These are phyloP conservation scores for Diaporthe sp. DNA, from an alignment of 2,329 filamentous ascomycete genomes.

Conservation along the genomic window DNA sequence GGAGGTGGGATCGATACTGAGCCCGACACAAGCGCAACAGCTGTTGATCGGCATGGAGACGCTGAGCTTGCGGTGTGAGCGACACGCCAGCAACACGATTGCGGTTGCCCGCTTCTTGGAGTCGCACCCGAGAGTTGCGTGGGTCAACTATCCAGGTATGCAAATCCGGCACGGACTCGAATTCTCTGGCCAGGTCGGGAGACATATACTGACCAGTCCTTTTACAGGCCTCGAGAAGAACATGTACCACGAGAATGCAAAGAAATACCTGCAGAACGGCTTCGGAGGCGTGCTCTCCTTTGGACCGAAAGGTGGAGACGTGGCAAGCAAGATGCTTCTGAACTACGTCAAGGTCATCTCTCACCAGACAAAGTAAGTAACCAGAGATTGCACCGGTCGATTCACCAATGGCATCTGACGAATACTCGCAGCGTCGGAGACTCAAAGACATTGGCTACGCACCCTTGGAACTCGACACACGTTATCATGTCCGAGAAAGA, in stretches of 20 bases:
- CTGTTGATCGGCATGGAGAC: slow-evolving; percentile 91
- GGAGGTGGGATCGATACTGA: slow-evolving; percentile 84
- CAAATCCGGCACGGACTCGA: neutral
- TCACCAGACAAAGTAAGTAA: slow-evolving; percentile 80
- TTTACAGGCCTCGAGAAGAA: slow-evolving; percentile 77
- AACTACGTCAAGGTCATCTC: slow-evolving; percentile 96
- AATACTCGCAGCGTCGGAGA: slow-evolving; percentile 74
- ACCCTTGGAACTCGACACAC: slow-evolving; percentile 95
- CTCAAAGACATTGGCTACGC: slow-evolving; percentile 93
- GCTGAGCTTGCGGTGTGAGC: slow-evolving; percentile 84
- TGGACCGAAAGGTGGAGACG: slow-evolving; percentile 88
- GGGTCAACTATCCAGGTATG: slow-evolving; percentile 87
- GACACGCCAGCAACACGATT: slow-evolving; percentile 86
- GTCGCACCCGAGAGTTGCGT: slow-evolving; percentile 83
- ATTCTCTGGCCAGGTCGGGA: fast-evolving
- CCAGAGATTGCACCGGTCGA: fast-evolving
- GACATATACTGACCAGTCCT: neutral
- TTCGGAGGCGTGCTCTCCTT: slow-evolving; percentile 96
- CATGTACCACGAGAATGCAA: slow-evolving; percentile 80
- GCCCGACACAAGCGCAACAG: slow-evolving; percentile 93
- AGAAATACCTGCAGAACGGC: slow-evolving; percentile 86
- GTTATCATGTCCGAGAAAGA: slow-evolving; percentile 90
- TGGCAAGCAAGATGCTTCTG: slow-evolving; percentile 85
- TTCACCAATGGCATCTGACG: neutral
- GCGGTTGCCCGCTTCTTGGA: slow-evolving; percentile 85